A percentile compares a stretch with the other conserved stretches of the same genome.
phyloP scores from a whole-genome alignment of 495 filamentous ascomycete genomes.

The Aspergillus bertholletiae region DNA sequence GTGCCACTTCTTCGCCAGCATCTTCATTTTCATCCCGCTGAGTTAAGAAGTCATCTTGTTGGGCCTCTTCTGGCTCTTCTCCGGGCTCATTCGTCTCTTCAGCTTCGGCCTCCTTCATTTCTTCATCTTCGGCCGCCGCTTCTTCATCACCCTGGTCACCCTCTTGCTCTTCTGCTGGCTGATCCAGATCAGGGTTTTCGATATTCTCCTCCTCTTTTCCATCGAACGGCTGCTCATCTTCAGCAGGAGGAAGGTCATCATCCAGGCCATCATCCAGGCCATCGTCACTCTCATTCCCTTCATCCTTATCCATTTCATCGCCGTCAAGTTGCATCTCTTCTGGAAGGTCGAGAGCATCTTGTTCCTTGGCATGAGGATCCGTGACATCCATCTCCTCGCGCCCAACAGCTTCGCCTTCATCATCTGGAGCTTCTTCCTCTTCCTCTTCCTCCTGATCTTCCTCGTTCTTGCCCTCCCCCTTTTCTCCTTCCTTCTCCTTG shows the following conservation, averaged over 20 bases:
- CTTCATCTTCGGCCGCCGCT: constrained; percentile 28
- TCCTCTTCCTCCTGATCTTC: constrained; percentile 53
- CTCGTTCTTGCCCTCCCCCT: constrained; percentile 43
- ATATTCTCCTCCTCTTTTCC: constrained; percentile 26
- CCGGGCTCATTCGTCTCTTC: constrained; percentile 57
- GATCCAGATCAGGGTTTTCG: constrained; percentile 37
- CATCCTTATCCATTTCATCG: constrained; percentile 58
- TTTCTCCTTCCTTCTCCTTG: constrained; percentile 45
- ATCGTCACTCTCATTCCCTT: constrained; percentile 62
- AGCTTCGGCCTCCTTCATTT: constrained; percentile 40
- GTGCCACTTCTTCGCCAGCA: constrained; percentile 46
- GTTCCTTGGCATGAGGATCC: constrained; percentile 71
- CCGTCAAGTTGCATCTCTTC: constrained; percentile 70
- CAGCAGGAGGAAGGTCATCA: constrained; percentile 61
- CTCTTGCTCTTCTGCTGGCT: constrained; percentile 36
- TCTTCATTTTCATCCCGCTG: constrained; percentile 42
- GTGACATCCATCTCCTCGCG: constrained; percentile 59
- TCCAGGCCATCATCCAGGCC: constrained; percentile 64
- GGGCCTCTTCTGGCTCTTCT: constrained; percentile 39
- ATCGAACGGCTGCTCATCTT: constrained; percentile 27
- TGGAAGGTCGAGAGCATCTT: constrained; percentile 60
- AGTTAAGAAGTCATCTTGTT: constrained; percentile 40
- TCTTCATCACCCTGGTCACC: constrained; percentile 27
- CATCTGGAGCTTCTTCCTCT: constrained; percentile 55
- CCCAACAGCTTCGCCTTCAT: constrained; percentile 59